phyloP scores from a whole-genome alignment of 139 green algal species.

The Chlorella sp. region DNA sequence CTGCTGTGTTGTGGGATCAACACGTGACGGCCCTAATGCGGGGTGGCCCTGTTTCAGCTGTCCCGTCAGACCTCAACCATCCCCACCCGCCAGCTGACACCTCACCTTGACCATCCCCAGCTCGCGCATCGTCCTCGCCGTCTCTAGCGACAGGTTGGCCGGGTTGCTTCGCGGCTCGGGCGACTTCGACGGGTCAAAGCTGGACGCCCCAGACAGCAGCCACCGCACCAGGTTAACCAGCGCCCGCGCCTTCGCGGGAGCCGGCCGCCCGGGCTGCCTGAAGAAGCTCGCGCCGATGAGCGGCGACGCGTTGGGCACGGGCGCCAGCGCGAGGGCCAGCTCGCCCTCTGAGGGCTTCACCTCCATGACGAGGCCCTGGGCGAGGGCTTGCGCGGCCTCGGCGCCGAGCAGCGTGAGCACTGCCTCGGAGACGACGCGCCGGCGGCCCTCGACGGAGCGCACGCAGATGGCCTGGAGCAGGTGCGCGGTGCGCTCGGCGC shows the following conservation, averaged over 20 bases:
- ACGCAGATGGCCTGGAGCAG: constrained; percentile 59
- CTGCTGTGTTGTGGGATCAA: background rate
- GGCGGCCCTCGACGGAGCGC: constrained; percentile 71
- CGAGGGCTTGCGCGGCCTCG: background rate
- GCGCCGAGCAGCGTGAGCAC: constrained; percentile 40
- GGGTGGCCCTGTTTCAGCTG: too few species aligned
- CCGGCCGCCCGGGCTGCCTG: constrained; percentile 21
- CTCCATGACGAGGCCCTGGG: background rate
- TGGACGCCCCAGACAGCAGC: background rate
- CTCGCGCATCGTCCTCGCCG: constrained; percentile 68
- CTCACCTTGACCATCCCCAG: constrained; percentile 46
- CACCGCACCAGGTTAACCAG: constrained; percentile 12
- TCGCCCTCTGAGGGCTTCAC: background rate
- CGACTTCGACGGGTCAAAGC: background rate
- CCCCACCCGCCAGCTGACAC: background rate
- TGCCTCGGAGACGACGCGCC: constrained; percentile 69
- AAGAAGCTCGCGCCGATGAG: constrained; percentile 20
- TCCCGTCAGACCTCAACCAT: too few species aligned
- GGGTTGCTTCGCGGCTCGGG: too few species aligned
- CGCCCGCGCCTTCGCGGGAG: constrained; percentile 41
- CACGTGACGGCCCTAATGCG: too few species aligned
- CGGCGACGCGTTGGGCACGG: background rate
- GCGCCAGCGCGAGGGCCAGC: constrained; percentile 8
- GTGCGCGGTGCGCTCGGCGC: constrained; percentile 18
- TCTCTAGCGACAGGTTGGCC: constrained; percentile 60